Percentiles rank a stretch among this genome's conserved stretches.
These are phyloP conservation scores for Filobasidium floriforme DNA, from an alignment of 768 basidiomycete genomes.

Conservation along the genomic window DNA sequence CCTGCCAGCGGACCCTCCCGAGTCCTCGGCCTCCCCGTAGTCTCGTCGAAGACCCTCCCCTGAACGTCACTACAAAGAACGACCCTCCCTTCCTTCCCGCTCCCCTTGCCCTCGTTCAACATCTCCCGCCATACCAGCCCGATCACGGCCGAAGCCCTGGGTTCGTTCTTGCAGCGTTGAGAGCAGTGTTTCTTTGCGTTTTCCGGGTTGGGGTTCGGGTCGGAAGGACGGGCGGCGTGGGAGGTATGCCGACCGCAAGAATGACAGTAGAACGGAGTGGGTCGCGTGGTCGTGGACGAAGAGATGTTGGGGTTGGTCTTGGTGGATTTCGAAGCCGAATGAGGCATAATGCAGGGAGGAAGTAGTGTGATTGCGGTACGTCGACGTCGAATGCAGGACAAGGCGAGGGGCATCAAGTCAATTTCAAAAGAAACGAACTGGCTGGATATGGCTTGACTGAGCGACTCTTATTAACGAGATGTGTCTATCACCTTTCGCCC, in stretches of 20 bases:
- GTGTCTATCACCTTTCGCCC: too few species aligned
- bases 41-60: slow-evolving; percentile 8
- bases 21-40: background rate
- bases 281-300: background rate
- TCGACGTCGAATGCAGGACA: too few species aligned
- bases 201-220: background rate
- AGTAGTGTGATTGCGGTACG: too few species aligned
- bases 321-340: background rate
- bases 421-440: too few species aligned
- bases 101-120: background rate
- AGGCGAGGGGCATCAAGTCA: too few species aligned
- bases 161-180: slow-evolving; percentile 11
- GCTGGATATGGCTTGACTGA: too few species aligned
- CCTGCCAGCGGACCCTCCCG: background rate
- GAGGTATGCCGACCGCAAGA: slow-evolving; percentile 21
- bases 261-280: slow-evolving; percentile 14
- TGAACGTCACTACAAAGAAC: slow-evolving; percentile 13
- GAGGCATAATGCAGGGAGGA: background rate
- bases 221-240: slow-evolving; percentile 4
- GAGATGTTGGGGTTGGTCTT: background rate
- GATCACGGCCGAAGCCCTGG: slow-evolving; percentile 4
- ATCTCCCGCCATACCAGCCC: slow-evolving; percentile 5
- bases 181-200: slow-evolving; percentile 13
- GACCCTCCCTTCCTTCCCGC: background rate
- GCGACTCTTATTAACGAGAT: too few species aligned